phyloP scores from a whole-genome alignment of 805 yeast genomes.

The Metschnikowia lunata region DNA sequence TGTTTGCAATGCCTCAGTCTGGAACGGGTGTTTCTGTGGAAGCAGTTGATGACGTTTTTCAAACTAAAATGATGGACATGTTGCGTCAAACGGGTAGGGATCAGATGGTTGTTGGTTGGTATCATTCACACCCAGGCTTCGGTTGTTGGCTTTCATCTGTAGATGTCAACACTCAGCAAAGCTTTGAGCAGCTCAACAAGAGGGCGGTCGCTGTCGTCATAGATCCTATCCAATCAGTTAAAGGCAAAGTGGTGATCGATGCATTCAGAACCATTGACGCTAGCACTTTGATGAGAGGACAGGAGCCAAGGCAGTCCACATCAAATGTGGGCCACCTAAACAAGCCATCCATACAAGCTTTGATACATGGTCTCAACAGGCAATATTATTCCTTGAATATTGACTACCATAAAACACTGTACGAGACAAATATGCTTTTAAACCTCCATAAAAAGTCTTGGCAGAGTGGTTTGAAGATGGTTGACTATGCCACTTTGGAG shows the following conservation, averaged over 20 bases:
- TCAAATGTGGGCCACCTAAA: slow-evolving; percentile 92
- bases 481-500: slow-evolving; percentile 75
- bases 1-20: slow-evolving; percentile 98
- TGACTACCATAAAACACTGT: slow-evolving; percentile 86
- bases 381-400: slow-evolving; percentile 94
- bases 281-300: slow-evolving; percentile 85
- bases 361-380: slow-evolving; percentile 95
- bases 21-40: slow-evolving; percentile 99
- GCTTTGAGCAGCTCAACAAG: slow-evolving; percentile 91
- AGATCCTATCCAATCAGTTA: slow-evolving; percentile 97
- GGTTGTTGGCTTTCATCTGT: slow-evolving; percentile 99
- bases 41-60: slow-evolving; percentile 98
- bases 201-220: slow-evolving; percentile 98
- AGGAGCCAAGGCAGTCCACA: slow-evolving; percentile 96
- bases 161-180: slow-evolving; percentile 96
- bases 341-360: slow-evolving; percentile 94
- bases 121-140: slow-evolving; percentile 98
- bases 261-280: slow-evolving; percentile 94
- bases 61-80: slow-evolving; percentile 99
- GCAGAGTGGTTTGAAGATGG: slow-evolving; percentile 84
- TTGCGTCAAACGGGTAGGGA: slow-evolving; percentile 98
- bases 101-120: slow-evolving; percentile 99
- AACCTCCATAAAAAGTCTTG: slow-evolving; percentile 93
- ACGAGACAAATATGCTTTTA: slow-evolving; percentile 90
- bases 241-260: slow-evolving; percentile 98